A percentile compares a stretch with the other conserved stretches of the same genome.
Conservation (phyloP, 2,329 filamentous ascomycete species). For the Akanthomyces muscarius region DNA sequence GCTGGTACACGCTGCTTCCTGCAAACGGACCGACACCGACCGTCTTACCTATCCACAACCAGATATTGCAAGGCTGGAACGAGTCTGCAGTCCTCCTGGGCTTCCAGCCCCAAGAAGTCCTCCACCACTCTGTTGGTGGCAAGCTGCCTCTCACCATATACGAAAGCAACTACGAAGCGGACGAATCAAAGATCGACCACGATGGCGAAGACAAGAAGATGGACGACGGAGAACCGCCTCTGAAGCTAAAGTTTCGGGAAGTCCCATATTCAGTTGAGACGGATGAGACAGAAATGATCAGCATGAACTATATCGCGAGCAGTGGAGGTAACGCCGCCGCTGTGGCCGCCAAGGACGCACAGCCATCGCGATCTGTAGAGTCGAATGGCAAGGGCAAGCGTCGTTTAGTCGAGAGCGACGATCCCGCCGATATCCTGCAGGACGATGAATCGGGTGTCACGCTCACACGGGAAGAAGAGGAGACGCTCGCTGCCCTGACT, state of each 20-base stretch:
- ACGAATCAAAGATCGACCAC: conserved; percentile 46
- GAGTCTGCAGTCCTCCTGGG: conserved; percentile 84
- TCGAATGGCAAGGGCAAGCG: conserved; percentile 52
- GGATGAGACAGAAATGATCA: conserved; percentile 95
- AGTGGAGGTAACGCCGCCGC: conserved; percentile 77
- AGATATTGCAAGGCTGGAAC: conserved; percentile 70
- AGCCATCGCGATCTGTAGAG: conserved; percentile 40
- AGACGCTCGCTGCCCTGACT: conserved; percentile 64
- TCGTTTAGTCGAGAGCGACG: conserved; percentile 33
- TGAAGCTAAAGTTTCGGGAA: conserved; percentile 73
- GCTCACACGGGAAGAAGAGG: conserved; percentile 57
- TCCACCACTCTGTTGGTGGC: conserved; percentile 59
- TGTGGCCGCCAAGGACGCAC: conserved; percentile 41
- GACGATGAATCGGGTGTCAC: conserved; percentile 29
- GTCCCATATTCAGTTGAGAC: conserved; percentile 87
- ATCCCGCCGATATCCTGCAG: conserved; percentile 24
- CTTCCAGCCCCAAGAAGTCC: conserved; percentile 68
- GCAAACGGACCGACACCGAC: conserved; percentile 64
- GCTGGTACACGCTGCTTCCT: conserved; percentile 82
- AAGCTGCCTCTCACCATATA: conserved; percentile 89
- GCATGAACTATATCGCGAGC: conserved; percentile 86
- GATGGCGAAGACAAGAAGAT: conserved; percentile 67
- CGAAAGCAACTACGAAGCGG: conserved; percentile 76
- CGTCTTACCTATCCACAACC: conserved; percentile 71
- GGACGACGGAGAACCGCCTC: conserved; percentile 56